phyloP scores from a whole-genome alignment of 768 basidiomycete species.

The Gymnopilus dilepis region DNA sequence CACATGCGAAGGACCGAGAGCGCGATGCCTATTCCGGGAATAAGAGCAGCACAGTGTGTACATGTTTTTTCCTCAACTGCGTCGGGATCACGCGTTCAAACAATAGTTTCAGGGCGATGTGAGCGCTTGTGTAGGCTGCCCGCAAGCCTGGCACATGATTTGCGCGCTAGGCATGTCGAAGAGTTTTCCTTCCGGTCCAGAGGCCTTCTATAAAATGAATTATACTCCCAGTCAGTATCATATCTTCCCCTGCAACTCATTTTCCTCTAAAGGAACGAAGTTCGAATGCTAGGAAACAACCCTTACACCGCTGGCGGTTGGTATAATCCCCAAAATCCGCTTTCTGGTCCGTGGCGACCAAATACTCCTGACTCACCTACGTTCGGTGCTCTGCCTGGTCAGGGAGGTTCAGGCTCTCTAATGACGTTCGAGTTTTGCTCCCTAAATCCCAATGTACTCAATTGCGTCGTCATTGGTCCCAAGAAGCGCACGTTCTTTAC shows the following conservation, averaged over 20 bases:
- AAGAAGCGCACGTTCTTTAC: constrained; percentile 47
- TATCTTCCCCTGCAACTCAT: neutral
- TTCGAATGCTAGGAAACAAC: constrained; percentile 30
- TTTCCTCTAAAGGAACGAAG: neutral
- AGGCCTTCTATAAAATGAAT: neutral
- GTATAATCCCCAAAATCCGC: constrained; percentile 33
- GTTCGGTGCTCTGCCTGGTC: constrained; percentile 30
- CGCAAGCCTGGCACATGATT: neutral
- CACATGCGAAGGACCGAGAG: neutral
- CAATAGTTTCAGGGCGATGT: neutral
- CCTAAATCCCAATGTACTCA: constrained; percentile 45
- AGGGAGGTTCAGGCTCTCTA: constrained; percentile 12
- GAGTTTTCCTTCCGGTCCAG: neutral
- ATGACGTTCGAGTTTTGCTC: constrained; percentile 32
- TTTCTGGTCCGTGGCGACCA: constrained; percentile 23
- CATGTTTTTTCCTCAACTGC: neutral
- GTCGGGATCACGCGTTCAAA: neutral
- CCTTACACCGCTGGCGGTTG: constrained; percentile 37
- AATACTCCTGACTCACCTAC: constrained; percentile 25
- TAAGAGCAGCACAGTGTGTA: neutral
- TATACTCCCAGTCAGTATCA: neutral
- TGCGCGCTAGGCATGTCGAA: neutral
- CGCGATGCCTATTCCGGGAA: neutral
- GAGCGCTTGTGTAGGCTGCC: neutral
- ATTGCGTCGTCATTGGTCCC: constrained; percentile 50